These are phyloP conservation scores for Fusarium temperatum DNA, from an alignment of 2,329 filamentous ascomycete species.

Conservation along the genomic window DNA sequence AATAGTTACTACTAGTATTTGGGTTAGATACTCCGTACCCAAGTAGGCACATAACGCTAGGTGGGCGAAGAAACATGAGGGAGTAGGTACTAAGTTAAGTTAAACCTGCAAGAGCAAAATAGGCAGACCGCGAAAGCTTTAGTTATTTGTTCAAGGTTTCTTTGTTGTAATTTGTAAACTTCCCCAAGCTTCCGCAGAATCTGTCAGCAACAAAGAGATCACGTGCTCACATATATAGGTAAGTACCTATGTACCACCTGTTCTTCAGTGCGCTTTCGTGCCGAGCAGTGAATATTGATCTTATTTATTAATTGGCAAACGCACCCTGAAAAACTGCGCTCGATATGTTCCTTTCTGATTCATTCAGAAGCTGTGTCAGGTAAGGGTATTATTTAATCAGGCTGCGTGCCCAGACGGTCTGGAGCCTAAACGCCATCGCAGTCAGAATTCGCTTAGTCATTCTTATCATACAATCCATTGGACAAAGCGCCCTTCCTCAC, in stretches of 20 bases:
- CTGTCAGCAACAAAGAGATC: not conserved
- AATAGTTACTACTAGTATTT: not conserved
- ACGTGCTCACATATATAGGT: not conserved
- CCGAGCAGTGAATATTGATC: not conserved
- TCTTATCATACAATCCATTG: not conserved
- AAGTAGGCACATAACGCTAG: not conserved
- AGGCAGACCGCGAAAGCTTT: not conserved
- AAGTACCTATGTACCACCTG: not conserved
- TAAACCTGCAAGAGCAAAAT: not conserved
- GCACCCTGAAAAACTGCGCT: not conserved
- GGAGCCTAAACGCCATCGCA: not conserved
- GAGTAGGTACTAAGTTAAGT: not conserved
- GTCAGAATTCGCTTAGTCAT: conserved; percentile 23
- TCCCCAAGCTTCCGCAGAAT: not conserved
- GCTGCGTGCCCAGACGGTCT: not conserved
- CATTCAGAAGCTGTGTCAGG: not conserved
- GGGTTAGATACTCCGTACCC: not conserved
- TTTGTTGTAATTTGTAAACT: not conserved
- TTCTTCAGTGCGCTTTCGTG: not conserved
- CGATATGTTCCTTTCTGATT: not conserved
- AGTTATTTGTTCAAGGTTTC: not conserved
- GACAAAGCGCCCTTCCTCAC: conserved; percentile 22
- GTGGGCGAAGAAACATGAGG: not conserved
- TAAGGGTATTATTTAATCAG: not conserved
- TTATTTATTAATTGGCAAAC: not conserved